Evolutionary conservation across 208 protist species (phyloP).

Genomic region (Leishmania amazonensis): DNA sequence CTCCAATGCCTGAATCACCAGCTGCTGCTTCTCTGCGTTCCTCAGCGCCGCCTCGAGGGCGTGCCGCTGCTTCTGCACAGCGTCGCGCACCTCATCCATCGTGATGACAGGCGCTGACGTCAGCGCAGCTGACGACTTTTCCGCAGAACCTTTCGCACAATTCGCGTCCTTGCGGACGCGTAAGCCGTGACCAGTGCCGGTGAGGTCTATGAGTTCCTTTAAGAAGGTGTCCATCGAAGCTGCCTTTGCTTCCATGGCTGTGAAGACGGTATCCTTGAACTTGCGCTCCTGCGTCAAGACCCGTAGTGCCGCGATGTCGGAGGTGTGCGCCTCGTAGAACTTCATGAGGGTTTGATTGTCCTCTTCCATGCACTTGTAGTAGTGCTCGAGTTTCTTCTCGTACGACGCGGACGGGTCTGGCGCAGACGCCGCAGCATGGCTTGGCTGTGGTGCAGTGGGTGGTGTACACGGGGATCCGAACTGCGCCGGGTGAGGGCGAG

Average conservation of each 20-base stretch:
- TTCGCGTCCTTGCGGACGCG: constrained; percentile 28
- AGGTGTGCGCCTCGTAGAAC: constrained; percentile 30
- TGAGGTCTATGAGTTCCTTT: constrained; percentile 29
- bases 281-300: constrained; percentile 36
- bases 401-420: not conserved
- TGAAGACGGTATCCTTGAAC: constrained; percentile 29
- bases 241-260: constrained; percentile 27
- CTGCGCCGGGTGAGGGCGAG: constrained; percentile 10
- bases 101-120: not conserved
- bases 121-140: not conserved
- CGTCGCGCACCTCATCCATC: constrained; percentile 48
- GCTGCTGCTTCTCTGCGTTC: constrained; percentile 22
- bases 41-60: constrained; percentile 15
- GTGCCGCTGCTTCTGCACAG: constrained; percentile 34
- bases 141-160: not conserved
- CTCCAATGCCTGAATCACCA: constrained; percentile 34
- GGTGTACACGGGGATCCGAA: not conserved
- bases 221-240: constrained; percentile 35
- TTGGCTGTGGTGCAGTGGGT: not conserved
- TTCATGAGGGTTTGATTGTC: constrained; percentile 35
- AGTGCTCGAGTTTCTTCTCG: constrained; percentile 36
- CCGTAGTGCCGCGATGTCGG: constrained; percentile 25
- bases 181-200: constrained; percentile 24
- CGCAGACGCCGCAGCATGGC: not conserved
- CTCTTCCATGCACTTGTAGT: constrained; percentile 43